Evolutionary conservation across 2,329 filamentous ascomycete genomes (phyloP).

Genomic region (Colletotrichum tanaceti): DNA sequence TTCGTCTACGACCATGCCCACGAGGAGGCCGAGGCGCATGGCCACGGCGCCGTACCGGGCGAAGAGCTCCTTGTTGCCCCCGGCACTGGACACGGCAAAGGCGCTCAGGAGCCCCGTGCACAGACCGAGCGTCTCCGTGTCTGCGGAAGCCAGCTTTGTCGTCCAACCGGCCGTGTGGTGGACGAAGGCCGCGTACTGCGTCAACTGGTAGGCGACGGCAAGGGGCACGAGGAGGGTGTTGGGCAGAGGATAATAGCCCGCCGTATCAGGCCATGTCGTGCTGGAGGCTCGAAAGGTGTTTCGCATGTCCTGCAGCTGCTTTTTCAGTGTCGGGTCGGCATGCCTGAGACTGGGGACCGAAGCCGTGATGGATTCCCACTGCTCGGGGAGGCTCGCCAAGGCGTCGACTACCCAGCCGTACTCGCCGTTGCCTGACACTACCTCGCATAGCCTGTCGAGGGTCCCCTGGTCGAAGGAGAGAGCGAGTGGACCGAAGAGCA

Average conservation of each 20-base stretch:
- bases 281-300: neutral
- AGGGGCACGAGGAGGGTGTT: neutral
- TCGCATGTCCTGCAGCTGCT: neutral
- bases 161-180: neutral
- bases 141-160: neutral
- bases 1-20: slow-evolving; percentile 52
- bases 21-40: slow-evolving; percentile 52
- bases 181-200: neutral
- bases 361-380: neutral
- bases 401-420: neutral
- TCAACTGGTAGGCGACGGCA: neutral
- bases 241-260: neutral
- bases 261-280: neutral
- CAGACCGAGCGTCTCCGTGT: slow-evolving; percentile 47
- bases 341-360: neutral
- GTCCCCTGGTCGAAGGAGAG: neutral
- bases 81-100: slow-evolving; percentile 49
- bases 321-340: neutral
- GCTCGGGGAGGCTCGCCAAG: neutral
- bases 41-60: slow-evolving; percentile 51
- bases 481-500: neutral
- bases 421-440: neutral
- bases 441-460: neutral
- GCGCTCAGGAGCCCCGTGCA: slow-evolving; percentile 55
- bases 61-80: slow-evolving; percentile 45